Conservation (phyloP, 768 basidiomycete species). For the Ephemerocybe angulata region DNA sequence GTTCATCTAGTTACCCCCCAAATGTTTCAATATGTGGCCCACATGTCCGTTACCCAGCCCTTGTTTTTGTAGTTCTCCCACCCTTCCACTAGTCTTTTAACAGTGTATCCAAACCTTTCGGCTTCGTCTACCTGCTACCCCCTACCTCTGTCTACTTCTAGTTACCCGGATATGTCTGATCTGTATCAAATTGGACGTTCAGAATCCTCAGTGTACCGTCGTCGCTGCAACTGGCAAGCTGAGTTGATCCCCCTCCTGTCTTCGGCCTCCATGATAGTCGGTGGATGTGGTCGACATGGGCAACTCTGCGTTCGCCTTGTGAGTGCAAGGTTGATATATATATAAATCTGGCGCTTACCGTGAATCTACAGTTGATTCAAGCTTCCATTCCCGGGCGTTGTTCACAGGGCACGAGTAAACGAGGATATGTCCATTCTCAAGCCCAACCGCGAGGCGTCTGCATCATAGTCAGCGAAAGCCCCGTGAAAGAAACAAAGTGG, state of each 20-base stretch:
- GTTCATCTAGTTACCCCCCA: conserved; percentile 1
- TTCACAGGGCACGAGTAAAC: conserved; percentile 46
- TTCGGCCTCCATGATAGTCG: conserved; percentile 75
- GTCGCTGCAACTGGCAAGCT: conserved; percentile 87
- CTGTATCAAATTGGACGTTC: conserved; percentile 49
- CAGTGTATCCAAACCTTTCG: conserved; percentile 50
- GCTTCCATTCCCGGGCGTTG: conserved; percentile 42
- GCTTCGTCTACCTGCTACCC: conserved; percentile 15
- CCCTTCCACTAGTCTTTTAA: too few species aligned
- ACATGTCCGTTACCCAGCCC: conserved; percentile 30
- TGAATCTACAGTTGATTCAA: conserved; percentile 42
- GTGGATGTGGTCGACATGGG: conserved; percentile 78
- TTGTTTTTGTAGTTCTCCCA: conserved; percentile 45
- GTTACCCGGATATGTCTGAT: conserved; percentile 42
- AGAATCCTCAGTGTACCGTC: conserved; percentile 86
- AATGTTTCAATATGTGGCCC: conserved; percentile 19
- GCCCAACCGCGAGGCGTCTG: conserved; percentile 70
- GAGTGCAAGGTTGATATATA: too few species aligned
- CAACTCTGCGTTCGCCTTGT: conserved; percentile 55
- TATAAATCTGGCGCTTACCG: conserved; percentile 48
- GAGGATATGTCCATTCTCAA: conserved; percentile 76
- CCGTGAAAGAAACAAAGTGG: neutral
- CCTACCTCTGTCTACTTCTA: conserved; percentile 26
- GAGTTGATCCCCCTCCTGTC: conserved; percentile 26
- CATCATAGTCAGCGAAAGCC: too few species aligned